Percentiles rank a stretch among this genome's conserved stretches.
phyloP scores from a whole-genome alignment of 495 filamentous ascomycete species.

The Daldinia vernicosa region DNA sequence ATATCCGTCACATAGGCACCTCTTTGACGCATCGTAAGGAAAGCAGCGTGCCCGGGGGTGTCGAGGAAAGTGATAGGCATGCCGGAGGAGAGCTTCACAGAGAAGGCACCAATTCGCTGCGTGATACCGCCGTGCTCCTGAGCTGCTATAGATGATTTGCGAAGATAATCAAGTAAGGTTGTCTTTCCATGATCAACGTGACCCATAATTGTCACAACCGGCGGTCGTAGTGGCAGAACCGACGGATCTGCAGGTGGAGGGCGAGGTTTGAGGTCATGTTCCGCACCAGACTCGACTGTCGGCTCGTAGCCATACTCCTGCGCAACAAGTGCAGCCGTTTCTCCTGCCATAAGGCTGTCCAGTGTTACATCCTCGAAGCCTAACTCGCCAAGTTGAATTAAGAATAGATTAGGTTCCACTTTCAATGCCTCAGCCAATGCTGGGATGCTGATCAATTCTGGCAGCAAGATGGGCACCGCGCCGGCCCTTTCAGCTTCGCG shows the following conservation, averaged over 20 bases:
- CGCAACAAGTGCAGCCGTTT: constrained; percentile 89
- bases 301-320: constrained; percentile 94
- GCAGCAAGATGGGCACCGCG: constrained; percentile 70
- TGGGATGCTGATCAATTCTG: constrained; percentile 87
- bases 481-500: constrained; percentile 47
- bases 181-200: constrained; percentile 99
- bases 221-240: constrained; percentile 76
- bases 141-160: constrained; percentile 89
- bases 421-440: constrained; percentile 83
- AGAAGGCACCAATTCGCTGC: constrained; percentile 99
- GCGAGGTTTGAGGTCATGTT: constrained; percentile 76
- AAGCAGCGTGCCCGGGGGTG: constrained; percentile 95
- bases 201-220: constrained; percentile 99
- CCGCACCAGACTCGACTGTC: constrained; percentile 70
- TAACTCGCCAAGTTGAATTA: constrained; percentile 74
- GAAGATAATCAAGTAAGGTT: constrained; percentile 91
- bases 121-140: constrained; percentile 97
- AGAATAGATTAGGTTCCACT: constrained; percentile 73
- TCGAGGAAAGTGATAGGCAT: constrained; percentile 96
- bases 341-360: constrained; percentile 85
- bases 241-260: constrained; percentile 77
- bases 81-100: constrained; percentile 82
- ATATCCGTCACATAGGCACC: constrained; percentile 98
- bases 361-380: constrained; percentile 85
- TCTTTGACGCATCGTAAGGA: constrained; percentile 93